These are phyloP conservation scores for Pichia membranifaciens DNA, from an alignment of 805 yeast species.

Conservation along the genomic window DNA sequence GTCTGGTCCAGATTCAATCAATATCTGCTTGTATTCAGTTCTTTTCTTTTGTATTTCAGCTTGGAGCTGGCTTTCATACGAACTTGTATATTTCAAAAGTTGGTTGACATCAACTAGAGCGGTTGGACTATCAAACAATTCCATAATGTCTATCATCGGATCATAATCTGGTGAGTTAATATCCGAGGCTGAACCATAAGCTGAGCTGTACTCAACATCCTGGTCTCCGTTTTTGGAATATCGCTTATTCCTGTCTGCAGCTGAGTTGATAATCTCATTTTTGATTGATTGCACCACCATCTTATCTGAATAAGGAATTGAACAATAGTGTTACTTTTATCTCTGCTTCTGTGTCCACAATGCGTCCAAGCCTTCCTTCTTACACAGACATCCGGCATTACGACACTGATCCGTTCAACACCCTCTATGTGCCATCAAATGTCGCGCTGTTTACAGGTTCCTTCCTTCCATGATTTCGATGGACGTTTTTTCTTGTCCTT, in stretches of 20 bases:
- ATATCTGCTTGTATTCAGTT: slow-evolving; percentile 28
- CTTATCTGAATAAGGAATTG: no score
- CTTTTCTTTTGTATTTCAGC: slow-evolving; percentile 37
- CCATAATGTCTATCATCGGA: slow-evolving; percentile 47
- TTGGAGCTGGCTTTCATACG: slow-evolving; percentile 46
- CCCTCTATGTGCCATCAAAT: not conserved
- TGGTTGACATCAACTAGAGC: slow-evolving; percentile 46
- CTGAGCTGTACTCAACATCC: not conserved
- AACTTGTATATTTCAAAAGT: slow-evolving; percentile 43
- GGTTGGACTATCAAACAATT: slow-evolving; percentile 46
- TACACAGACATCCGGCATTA: no score
- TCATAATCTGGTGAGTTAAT: slow-evolving; percentile 41
- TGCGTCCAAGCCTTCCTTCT: no score
- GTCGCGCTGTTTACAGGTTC: not conserved
- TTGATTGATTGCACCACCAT: slow-evolving; percentile 1
- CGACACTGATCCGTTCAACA: no score
- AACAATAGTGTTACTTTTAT: no score
- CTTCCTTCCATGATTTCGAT: not conserved
- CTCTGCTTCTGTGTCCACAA: no score
- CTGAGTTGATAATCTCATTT: not conserved
- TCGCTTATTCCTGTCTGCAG: not conserved
- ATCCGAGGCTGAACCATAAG: slow-evolving; percentile 4
- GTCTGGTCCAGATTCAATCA: slow-evolving; percentile 10
- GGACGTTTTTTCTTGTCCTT: not conserved
- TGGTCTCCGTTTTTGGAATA: not conserved